Conservation (phyloP, 164 flowering plant species). For the Liriodendron chinense region DNA sequence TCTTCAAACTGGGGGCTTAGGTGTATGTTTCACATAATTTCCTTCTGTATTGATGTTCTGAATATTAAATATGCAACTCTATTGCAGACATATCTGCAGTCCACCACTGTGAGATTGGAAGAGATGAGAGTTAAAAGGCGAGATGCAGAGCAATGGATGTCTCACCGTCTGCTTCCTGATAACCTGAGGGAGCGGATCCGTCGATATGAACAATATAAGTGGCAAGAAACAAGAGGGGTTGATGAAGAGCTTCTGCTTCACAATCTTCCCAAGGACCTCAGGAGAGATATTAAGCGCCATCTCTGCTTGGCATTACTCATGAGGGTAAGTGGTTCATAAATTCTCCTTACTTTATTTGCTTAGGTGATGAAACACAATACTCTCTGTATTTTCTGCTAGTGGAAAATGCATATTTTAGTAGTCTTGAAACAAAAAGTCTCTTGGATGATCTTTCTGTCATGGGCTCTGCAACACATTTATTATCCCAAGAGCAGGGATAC, state of each 20-base stretch:
- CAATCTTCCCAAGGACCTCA: slow-evolving; percentile 60
- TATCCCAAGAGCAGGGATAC: not conserved
- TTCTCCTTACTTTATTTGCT: not conserved
- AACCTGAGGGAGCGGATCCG: slow-evolving; percentile 49
- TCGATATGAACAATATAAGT: slow-evolving; percentile 61
- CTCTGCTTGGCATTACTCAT: slow-evolving; percentile 51
- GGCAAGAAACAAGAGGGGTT: slow-evolving; percentile 70
- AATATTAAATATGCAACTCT: not conserved
- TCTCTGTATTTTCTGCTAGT: not conserved
- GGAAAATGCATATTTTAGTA: not conserved
- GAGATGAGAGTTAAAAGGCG: slow-evolving; percentile 66
- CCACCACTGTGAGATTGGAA: slow-evolving; percentile 57
- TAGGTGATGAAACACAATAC: too few species aligned
- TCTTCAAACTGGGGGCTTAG: too few species aligned
- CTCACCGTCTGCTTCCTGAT: slow-evolving; percentile 62
- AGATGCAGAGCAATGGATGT: slow-evolving; percentile 77
- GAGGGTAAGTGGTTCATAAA: slow-evolving; percentile 34
- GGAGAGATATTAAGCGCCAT: slow-evolving; percentile 66
- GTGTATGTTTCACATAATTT: not conserved
- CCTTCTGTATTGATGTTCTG: not conserved
- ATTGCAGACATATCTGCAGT: slow-evolving; percentile 59
- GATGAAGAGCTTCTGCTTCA: slow-evolving; percentile 53
- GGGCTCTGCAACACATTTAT: not conserved
- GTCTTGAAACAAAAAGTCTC: not conserved
- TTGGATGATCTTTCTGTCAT: not conserved